phyloP scores from a whole-genome alignment of 768 basidiomycete genomes.

The Daedaleopsis sinensis region DNA sequence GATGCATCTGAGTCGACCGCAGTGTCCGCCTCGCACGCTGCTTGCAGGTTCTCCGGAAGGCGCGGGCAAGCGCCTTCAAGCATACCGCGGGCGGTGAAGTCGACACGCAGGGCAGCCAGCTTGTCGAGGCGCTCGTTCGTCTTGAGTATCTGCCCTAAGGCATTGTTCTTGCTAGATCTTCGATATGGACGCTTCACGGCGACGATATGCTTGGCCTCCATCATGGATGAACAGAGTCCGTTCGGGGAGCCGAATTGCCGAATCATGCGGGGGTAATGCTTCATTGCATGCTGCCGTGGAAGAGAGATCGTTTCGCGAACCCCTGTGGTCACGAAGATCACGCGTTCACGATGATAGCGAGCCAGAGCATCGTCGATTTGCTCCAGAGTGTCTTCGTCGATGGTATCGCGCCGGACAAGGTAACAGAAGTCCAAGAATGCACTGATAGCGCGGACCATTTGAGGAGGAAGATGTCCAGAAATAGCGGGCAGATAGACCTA shows the following conservation, averaged over 20 bases:
- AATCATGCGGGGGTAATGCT: constrained; percentile 24
- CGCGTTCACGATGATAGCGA: constrained; percentile 15
- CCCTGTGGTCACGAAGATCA: constrained; percentile 19
- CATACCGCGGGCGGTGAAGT: constrained; percentile 19
- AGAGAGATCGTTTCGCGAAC: constrained; percentile 25
- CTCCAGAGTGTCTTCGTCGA: not conserved
- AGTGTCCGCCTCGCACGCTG: no score
- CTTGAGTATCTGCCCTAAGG: constrained; percentile 26
- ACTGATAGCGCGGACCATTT: constrained; percentile 19
- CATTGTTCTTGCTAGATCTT: constrained; percentile 18
- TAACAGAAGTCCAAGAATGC: constrained; percentile 32
- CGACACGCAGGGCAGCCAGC: constrained; percentile 16
- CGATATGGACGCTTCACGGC: constrained; percentile 28
- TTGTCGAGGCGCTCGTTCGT: constrained; percentile 26
- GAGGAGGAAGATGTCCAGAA: constrained; percentile 16
- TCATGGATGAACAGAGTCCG: constrained; percentile 30
- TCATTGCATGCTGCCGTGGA: constrained; percentile 24
- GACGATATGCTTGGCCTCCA: constrained; percentile 28
- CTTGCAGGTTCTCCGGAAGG: not conserved
- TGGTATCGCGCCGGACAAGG: constrained; percentile 14
- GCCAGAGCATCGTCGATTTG: constrained; percentile 19
- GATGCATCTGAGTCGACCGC: no score
- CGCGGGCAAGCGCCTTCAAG: not conserved
- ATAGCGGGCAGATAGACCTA: constrained; percentile 31
- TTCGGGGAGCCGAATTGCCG: constrained; percentile 26